Base-by-base conservation (phyloP, 164 flowering plant species). In the Berberis vulgaris region DNA sequence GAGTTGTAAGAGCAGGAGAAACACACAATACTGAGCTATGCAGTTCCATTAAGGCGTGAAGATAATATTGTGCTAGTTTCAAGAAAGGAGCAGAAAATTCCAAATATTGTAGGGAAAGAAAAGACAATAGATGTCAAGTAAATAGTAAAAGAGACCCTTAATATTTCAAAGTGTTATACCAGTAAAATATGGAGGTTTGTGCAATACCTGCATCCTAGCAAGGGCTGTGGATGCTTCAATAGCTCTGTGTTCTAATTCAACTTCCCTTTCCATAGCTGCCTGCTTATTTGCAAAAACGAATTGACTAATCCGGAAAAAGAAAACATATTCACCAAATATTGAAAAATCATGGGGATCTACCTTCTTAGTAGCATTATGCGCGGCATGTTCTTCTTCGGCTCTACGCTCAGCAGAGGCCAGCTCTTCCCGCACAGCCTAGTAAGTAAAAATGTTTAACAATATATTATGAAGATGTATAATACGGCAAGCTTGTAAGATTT, bases 251-350 rank as follows among this genome's bases (percentile, higher is more conserved):
- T 95, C 99, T 68, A 91, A 59, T 63, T 91, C 97, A 40, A 84
- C 94, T 77, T 95, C 92, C 74, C 99, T 86, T 71, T 95, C 99
- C 96, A 88, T 95, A 49, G 90, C 81, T 77, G 96, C 89, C 99
- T 95, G 79, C 75, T 76, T 60, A 64, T 64, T 45, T 41, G 57
- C 42, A 52, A 63, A 50, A 57, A 49, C 38, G 53, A 1, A 57
- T 41, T 26, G 26, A 26, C 26, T 26, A 26, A 42, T 57, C 45
- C 55, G 61, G 43, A 58, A 61, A 63, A 26, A 26, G 26, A 26
- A 26, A 26, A 61, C 41, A n/a, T 44, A 4, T 49, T 4, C 9
- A 72, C 39, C 45, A 47, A 43, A 58, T 44, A 40, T 70, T n/a
- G 7, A 62, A 50, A 6, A 49, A n/a, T 6, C 64, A 26, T 26